phyloP scores from a whole-genome alignment of 73 alveolate species.

The Tetrahymena thermophila region DNA sequence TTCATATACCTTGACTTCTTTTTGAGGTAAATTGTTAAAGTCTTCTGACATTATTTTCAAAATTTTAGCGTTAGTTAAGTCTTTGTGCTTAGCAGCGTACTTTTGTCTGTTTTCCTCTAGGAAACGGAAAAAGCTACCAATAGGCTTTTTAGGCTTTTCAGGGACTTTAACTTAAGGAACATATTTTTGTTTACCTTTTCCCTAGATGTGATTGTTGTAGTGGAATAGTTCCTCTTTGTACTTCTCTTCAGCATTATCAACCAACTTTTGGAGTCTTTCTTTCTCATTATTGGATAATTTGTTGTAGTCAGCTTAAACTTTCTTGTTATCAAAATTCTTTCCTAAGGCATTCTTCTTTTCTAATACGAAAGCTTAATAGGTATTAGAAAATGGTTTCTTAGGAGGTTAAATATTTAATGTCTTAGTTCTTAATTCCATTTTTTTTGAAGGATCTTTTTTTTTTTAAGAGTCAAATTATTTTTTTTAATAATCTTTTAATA shows the following conservation, averaged over 20 bases:
- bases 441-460: not conserved
- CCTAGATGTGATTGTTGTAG: not conserved
- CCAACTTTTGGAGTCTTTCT: not conserved
- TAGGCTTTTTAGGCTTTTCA: not conserved
- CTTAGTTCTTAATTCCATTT: not conserved
- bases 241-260: not conserved
- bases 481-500: not conserved
- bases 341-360: not conserved
- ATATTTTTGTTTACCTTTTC: not conserved
- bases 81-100: not conserved
- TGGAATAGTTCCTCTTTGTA: not conserved
- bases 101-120: not conserved
- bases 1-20: not conserved
- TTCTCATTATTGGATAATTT: not conserved
- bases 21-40: not conserved
- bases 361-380: not conserved
- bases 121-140: not conserved
- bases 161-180: not conserved
- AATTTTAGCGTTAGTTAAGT: not conserved
- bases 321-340: not conserved
- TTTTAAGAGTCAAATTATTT: not conserved
- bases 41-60: not conserved
- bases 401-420: not conserved
- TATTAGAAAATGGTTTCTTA: not conserved
- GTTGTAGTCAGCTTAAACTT: not conserved